Evolutionary conservation across 2,329 filamentous ascomycete genomes (phyloP).

Genomic region (Microsporum canis): DNA sequence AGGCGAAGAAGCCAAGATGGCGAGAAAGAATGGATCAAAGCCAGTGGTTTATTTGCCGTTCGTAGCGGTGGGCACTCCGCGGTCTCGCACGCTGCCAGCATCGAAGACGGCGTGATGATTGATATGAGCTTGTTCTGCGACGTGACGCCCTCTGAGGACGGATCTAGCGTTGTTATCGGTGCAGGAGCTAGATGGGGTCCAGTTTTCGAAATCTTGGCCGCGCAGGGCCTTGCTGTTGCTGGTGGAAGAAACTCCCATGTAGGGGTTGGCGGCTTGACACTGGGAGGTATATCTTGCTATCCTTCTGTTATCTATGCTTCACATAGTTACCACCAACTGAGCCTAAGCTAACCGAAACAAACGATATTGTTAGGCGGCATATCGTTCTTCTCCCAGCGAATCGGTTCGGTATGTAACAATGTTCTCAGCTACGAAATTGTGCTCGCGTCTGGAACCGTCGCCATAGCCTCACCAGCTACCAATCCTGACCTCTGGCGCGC

Average conservation of each 20-base stretch:
- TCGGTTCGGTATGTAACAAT: slow-evolving; percentile 41
- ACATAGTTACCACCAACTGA: too few species aligned
- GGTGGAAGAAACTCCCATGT: slow-evolving; percentile 24
- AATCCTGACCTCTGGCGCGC: slow-evolving; percentile 21
- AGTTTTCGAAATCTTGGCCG: slow-evolving; percentile 21
- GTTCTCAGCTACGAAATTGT: slow-evolving; percentile 34
- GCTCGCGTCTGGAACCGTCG: slow-evolving; percentile 38
- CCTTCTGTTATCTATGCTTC: neutral
- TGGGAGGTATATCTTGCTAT: slow-evolving; percentile 22
- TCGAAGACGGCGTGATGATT: slow-evolving; percentile 32
- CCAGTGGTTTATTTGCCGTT: slow-evolving; percentile 18
- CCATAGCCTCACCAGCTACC: slow-evolving; percentile 24
- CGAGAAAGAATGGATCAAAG: neutral
- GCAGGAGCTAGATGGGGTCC: slow-evolving; percentile 24
- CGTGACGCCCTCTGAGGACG: slow-evolving; percentile 20
- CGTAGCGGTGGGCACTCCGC: slow-evolving; percentile 34
- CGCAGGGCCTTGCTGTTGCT: slow-evolving; percentile 18
- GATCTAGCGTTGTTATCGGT: slow-evolving; percentile 19
- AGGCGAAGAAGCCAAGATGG: neutral
- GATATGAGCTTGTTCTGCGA: slow-evolving; percentile 26
- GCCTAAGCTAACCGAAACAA: neutral
- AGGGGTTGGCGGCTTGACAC: slow-evolving; percentile 25
- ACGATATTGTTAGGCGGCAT: neutral
- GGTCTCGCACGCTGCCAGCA: slow-evolving; percentile 29
- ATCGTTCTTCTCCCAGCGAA: slow-evolving; percentile 28